Evolutionary conservation across 805 yeast genomes (phyloP).

Genomic region (Torulaspora microellipsoides): DNA sequence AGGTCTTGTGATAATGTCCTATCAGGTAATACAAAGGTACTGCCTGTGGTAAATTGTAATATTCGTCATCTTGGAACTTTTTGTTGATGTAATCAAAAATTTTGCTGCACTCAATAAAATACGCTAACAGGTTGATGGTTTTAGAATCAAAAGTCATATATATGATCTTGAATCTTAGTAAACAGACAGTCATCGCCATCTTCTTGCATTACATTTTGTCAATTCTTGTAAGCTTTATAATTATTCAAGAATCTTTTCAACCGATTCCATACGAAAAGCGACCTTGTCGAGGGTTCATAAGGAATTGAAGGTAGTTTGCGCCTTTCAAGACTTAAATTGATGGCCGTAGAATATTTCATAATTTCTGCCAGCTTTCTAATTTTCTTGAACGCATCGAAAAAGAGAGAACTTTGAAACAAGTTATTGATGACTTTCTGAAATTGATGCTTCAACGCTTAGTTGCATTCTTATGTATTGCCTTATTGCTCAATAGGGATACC

Average conservation of each 20-base stretch:
- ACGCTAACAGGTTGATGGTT: constrained; percentile 4
- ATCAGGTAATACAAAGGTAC: constrained; percentile 3
- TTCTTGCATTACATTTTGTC: background rate
- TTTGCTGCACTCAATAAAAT: constrained; percentile 4
- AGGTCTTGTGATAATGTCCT: constrained; percentile 4
- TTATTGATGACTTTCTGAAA: background rate
- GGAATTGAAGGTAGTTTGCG: constrained; percentile 2
- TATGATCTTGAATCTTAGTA: background rate
- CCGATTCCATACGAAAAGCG: constrained; percentile 8
- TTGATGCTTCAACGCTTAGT: background rate
- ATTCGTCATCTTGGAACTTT: background rate
- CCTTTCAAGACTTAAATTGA: background rate
- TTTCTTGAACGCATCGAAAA: constrained; percentile 1
- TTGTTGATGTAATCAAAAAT: constrained; percentile 2
- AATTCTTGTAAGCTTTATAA: constrained; percentile 1
- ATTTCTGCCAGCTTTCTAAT: constrained; percentile 6
- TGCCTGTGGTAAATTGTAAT: constrained; percentile 1
- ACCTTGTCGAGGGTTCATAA: constrained; percentile 2
- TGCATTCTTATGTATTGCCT: too few species aligned
- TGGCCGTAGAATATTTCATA: constrained; percentile 5
- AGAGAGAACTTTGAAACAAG: too few species aligned
- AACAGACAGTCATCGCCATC: background rate
- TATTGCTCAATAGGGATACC: too few species aligned
- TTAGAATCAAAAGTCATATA: background rate
- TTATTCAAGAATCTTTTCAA: constrained; percentile 6